Conservation (phyloP, 768 basidiomycete species). For the Phlegmacium glaucopus region DNA sequence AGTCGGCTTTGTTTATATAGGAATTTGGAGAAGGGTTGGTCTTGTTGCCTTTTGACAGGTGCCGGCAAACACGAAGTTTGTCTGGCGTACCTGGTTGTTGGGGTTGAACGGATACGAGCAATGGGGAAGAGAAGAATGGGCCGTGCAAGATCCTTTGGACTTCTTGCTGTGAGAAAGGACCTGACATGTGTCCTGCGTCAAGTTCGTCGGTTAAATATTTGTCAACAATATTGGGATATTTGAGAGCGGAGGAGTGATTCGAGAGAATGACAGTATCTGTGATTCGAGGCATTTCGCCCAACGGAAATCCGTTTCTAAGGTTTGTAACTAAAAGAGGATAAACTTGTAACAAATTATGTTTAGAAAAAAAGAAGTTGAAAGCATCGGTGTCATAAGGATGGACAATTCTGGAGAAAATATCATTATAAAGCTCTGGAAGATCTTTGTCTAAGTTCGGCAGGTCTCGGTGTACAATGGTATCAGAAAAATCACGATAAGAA, state of each 20-base stretch:
- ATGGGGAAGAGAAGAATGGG: constrained; percentile 25
- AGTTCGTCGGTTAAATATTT: constrained; percentile 20
- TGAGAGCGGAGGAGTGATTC: too few species aligned
- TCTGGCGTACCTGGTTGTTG: constrained; percentile 22
- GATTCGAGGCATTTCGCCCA: not conserved
- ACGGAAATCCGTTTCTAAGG: constrained; percentile 18
- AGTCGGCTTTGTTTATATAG: constrained; percentile 19
- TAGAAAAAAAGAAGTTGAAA: constrained; percentile 8
- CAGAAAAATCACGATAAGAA: constrained; percentile 3
- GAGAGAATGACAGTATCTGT: too few species aligned
- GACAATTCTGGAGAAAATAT: constrained; percentile 6
- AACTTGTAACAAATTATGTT: constrained; percentile 5
- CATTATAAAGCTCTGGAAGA: not conserved
- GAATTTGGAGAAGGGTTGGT: constrained; percentile 19
- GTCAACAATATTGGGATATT: constrained; percentile 1
- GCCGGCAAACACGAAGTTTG: constrained; percentile 23
- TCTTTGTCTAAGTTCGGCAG: not conserved
- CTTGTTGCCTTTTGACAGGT: constrained; percentile 22
- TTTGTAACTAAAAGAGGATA: constrained; percentile 18
- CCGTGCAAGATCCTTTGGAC: constrained; percentile 20
- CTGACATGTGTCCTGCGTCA: constrained; percentile 18
- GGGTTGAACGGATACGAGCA: constrained; percentile 20
- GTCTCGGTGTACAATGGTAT: not conserved
- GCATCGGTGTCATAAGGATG: constrained; percentile 15
- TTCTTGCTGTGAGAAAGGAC: constrained; percentile 18